A percentile compares a stretch with the other conserved stretches of the same genome.
Evolutionary conservation across 176 grass and related monocot species (phyloP).

Genomic region (Oryza brachyantha): DNA sequence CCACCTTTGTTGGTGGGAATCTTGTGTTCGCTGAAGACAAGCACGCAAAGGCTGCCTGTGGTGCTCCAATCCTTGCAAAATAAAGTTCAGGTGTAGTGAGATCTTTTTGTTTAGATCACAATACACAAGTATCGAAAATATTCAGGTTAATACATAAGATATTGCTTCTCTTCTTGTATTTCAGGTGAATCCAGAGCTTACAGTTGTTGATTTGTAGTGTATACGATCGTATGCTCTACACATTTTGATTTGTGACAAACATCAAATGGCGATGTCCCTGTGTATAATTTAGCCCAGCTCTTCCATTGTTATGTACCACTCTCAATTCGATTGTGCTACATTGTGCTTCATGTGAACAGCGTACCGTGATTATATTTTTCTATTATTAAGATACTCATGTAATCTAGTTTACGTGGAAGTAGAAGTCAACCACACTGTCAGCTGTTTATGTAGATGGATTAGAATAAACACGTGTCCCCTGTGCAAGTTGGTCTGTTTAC

Average conservation of each 20-base stretch:
- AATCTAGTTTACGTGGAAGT: neutral
- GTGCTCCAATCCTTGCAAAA: slow-evolving; percentile 71
- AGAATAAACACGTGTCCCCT: neutral
- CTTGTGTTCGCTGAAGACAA: slow-evolving; percentile 72
- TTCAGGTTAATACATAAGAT: neutral
- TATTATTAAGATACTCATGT: neutral
- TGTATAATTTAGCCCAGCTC: slow-evolving; percentile 15
- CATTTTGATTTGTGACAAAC: neutral
- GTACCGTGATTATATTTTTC: neutral
- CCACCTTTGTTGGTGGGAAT: slow-evolving; percentile 89
- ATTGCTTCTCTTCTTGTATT: neutral
- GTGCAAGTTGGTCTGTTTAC: no score
- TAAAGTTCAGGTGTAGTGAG: neutral
- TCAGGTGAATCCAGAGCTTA: slow-evolving; percentile 1
- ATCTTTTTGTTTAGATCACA: neutral
- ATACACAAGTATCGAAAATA: neutral
- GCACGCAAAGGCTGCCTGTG: slow-evolving; percentile 69
- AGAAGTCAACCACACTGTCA: neutral
- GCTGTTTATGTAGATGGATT: neutral
- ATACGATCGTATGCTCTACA: slow-evolving; percentile 30
- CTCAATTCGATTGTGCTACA: neutral
- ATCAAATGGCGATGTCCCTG: neutral
- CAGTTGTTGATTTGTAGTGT: neutral
- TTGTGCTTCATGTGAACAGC: neutral
- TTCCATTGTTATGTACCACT: neutral